Percentiles rank a stretch among this genome's conserved stretches.
phyloP scores from a whole-genome alignment of 1,139 yeast genomes.

The Zygosaccharomyces pseudobailii region DNA sequence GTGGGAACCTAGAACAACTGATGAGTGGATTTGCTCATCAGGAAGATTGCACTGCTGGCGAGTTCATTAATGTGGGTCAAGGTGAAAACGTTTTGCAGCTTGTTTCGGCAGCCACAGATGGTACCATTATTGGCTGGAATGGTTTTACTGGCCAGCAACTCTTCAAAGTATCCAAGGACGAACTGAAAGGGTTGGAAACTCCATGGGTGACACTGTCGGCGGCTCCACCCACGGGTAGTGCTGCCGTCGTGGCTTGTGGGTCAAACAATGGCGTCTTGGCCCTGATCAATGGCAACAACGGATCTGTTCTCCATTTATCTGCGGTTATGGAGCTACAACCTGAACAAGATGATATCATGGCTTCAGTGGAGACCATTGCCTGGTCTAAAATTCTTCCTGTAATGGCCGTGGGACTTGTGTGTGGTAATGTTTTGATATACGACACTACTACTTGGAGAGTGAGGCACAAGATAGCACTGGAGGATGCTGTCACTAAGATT shows the following conservation, averaged over 20 bases:
- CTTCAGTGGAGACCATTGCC: constrained; percentile 77
- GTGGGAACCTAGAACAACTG: constrained; percentile 56
- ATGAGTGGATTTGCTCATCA: constrained; percentile 82
- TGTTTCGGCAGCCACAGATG: constrained; percentile 83
- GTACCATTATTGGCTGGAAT: constrained; percentile 84
- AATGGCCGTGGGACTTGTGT: constrained; percentile 83
- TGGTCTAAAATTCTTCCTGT: constrained; percentile 69
- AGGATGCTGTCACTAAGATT: constrained; percentile 81
- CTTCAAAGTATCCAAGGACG: constrained; percentile 61
- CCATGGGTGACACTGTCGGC: constrained; percentile 79
- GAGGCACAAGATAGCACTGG: constrained; percentile 62
- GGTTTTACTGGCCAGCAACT: constrained; percentile 66
- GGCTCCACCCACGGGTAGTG: constrained; percentile 42
- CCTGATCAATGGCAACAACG: constrained; percentile 67
- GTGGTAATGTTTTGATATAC: constrained; percentile 76
- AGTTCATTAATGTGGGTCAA: constrained; percentile 59
- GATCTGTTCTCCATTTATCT: constrained; percentile 59
- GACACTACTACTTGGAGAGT: constrained; percentile 86
- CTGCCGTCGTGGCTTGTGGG: constrained; percentile 51
- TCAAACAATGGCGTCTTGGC: constrained; percentile 83
- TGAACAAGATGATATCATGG: constrained; percentile 62
- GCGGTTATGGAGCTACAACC: constrained; percentile 59
- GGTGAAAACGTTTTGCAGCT: constrained; percentile 58
- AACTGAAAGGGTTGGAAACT: constrained; percentile 65
- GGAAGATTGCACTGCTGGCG: constrained; percentile 72